A percentile compares a stretch with the other conserved stretches of the same genome.
These are phyloP conservation scores for Bidens hawaiensis DNA, from an alignment of 140 eudicot genomes.

Conservation along the genomic window DNA sequence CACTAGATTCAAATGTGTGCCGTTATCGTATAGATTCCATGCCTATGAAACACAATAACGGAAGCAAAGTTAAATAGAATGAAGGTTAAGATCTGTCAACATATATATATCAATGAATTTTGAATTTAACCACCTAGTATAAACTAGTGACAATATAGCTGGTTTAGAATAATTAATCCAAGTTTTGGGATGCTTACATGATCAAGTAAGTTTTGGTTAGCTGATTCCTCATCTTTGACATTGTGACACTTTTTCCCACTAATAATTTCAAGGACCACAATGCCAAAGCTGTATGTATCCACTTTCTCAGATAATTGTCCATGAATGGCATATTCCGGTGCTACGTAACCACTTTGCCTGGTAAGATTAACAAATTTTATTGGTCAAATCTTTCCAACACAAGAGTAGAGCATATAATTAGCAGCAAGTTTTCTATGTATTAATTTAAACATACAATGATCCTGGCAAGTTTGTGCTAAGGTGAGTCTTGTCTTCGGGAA, in stretches of 20 bases:
- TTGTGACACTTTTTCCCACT: slow-evolving; percentile 32
- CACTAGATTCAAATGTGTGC: slow-evolving; percentile 29
- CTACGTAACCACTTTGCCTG: slow-evolving; percentile 27
- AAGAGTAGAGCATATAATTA: too few relatives aligned
- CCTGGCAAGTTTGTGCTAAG: slow-evolving; percentile 46
- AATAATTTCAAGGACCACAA: slow-evolving; percentile 38
- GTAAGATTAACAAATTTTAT: slow-evolving; percentile 5
- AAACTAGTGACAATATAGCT: neutral
- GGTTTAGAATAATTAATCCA: slow-evolving; percentile 3
- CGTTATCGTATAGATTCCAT: slow-evolving; percentile 43
- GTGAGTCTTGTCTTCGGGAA: slow-evolving; percentile 39
- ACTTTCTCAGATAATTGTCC: slow-evolving; percentile 47
- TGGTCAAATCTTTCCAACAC: neutral
- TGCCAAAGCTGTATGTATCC: slow-evolving; percentile 41
- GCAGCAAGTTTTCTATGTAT: neutral
- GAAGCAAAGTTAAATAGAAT: neutral
- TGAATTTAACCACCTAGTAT: neutral
- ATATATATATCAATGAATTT: too few relatives aligned
- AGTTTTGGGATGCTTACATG: slow-evolving; percentile 26
- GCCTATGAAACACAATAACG: slow-evolving; percentile 29
- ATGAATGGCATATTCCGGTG: slow-evolving; percentile 48
- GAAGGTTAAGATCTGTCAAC: too few relatives aligned
- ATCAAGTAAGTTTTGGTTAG: slow-evolving; percentile 42
- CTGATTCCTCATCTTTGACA: slow-evolving; percentile 26
- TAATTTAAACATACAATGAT: slow-evolving; percentile 32